Percentiles rank a stretch among this genome's conserved stretches.
These are phyloP conservation scores for Alternaria gansuensis DNA, from an alignment of 2,329 filamentous ascomycete genomes.

Conservation along the genomic window DNA sequence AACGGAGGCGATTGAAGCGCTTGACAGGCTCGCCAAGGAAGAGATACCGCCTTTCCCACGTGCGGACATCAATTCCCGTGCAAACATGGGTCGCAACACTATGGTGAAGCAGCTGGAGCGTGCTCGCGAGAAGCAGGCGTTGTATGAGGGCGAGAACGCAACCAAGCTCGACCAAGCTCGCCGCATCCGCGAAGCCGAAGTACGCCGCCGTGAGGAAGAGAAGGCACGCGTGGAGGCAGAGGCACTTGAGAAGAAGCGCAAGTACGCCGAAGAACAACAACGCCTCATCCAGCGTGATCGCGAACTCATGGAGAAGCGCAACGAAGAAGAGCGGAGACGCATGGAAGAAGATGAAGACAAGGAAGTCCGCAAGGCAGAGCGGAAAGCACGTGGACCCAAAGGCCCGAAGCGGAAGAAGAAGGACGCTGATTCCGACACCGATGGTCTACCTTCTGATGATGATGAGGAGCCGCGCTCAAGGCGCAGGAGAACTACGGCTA, in stretches of 20 bases:
- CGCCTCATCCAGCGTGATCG: conserved; percentile 79
- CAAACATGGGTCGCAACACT: conserved; percentile 96
- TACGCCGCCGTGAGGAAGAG: conserved; percentile 79
- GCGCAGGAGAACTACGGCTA: conserved; percentile 48
- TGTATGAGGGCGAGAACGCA: conserved; percentile 93
- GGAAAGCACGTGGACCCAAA: conserved; percentile 62
- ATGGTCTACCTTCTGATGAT: conserved; percentile 48
- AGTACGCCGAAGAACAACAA: conserved; percentile 86
- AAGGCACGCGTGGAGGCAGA: conserved; percentile 72
- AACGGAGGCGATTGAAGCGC: conserved; percentile 81
- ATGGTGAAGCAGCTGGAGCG: conserved; percentile 91
- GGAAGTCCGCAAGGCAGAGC: conserved; percentile 74
- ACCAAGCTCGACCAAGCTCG: conserved; percentile 84
- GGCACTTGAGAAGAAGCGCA: conserved; percentile 77
- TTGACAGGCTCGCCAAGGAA: conserved; percentile 66
- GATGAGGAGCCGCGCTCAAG: conserved; percentile 55
- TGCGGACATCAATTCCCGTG: conserved; percentile 89
- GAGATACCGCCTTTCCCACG: conserved; percentile 85
- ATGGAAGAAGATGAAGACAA: conserved; percentile 73
- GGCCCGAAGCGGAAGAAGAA: conserved; percentile 69
- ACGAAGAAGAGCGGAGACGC: conserved; percentile 73
- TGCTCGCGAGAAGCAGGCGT: conserved; percentile 81
- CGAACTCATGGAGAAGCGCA: conserved; percentile 73
- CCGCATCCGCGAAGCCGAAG: conserved; percentile 80
- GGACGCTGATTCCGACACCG: conserved; percentile 58